Conservation (phyloP, 768 basidiomycete genomes). For the Boletus tomentosulus region DNA sequence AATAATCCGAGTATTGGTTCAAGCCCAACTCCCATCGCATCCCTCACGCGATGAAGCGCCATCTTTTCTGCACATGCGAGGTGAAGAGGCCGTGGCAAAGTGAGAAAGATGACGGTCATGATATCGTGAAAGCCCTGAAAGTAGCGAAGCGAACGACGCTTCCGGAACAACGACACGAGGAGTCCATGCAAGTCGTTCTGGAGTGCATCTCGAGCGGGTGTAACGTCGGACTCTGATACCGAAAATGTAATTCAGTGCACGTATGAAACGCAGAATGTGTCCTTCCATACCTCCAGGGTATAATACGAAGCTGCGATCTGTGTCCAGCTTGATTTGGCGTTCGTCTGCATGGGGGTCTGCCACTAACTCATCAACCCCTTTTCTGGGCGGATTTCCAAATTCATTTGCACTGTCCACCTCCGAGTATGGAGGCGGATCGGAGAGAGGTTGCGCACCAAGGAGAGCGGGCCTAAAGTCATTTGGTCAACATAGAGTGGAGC, state of each 20-base stretch:
- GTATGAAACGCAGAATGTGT: conserved; percentile 9
- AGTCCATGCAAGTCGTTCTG: conserved; percentile 67
- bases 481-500: conserved; percentile 18
- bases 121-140: conserved; percentile 96
- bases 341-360: conserved; percentile 63
- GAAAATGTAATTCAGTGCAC: conserved; percentile 4
- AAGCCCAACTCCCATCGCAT: conserved; percentile 83
- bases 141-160: conserved; percentile 69
- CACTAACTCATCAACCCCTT: neutral
- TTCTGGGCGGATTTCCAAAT: conserved; percentile 1
- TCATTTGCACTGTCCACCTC: conserved; percentile 16
- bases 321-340: conserved; percentile 83
- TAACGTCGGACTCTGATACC: conserved; percentile 16
- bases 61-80: conserved; percentile 45
- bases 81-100: conserved; percentile 58
- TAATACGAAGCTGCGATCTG: conserved; percentile 88
- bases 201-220: conserved; percentile 42
- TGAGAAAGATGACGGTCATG: conserved; percentile 76
- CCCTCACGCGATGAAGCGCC: conserved; percentile 49
- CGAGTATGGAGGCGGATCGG: conserved; percentile 30
- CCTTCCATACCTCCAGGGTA: conserved; percentile 75
- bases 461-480: conserved; percentile 22
- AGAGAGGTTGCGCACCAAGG: conserved; percentile 37
- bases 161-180: conserved; percentile 71
- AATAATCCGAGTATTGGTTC: conserved; percentile 83